Conservation (phyloP, 2,329 filamentous ascomycete species). For the Zymoseptoria ardabiliae region DNA sequence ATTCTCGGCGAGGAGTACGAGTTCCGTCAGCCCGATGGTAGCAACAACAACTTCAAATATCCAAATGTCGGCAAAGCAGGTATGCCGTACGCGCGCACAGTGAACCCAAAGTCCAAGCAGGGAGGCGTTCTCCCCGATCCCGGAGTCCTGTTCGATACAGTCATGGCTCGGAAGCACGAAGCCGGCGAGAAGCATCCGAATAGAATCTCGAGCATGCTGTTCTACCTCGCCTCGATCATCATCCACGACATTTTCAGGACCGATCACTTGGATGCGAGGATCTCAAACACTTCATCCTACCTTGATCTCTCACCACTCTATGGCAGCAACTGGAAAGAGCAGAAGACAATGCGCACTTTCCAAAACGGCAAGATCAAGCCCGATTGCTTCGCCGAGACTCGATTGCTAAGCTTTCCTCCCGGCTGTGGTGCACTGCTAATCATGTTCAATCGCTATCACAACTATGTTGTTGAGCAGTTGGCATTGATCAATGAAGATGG, state of each 20-base stretch:
- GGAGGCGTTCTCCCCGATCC: constrained; percentile 57
- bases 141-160: constrained; percentile 58
- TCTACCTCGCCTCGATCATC: constrained; percentile 65
- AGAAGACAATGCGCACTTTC: constrained; percentile 57
- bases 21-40: constrained; percentile 44
- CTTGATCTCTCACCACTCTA: constrained; percentile 68
- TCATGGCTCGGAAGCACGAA: constrained; percentile 57
- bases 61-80: constrained; percentile 59
- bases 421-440: constrained; percentile 62
- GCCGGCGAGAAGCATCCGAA: constrained; percentile 55
- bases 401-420: constrained; percentile 58
- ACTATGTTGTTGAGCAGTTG: constrained; percentile 71
- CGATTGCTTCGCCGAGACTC: constrained; percentile 61
- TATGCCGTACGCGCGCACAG: constrained; percentile 61
- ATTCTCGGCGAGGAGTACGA: constrained; percentile 39
- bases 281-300: constrained; percentile 64
- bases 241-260: constrained; percentile 59
- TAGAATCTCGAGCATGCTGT: constrained; percentile 66
- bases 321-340: constrained; percentile 60
- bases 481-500: constrained; percentile 79
- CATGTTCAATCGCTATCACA: constrained; percentile 72
- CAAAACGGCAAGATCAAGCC: constrained; percentile 63
- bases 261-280: constrained; percentile 54
- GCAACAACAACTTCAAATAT: constrained; percentile 51
- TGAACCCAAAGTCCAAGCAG: constrained; percentile 51